These are phyloP conservation scores for Stenogyne calaminthoides DNA, from an alignment of 305 asterid genomes.

Conservation along the genomic window DNA sequence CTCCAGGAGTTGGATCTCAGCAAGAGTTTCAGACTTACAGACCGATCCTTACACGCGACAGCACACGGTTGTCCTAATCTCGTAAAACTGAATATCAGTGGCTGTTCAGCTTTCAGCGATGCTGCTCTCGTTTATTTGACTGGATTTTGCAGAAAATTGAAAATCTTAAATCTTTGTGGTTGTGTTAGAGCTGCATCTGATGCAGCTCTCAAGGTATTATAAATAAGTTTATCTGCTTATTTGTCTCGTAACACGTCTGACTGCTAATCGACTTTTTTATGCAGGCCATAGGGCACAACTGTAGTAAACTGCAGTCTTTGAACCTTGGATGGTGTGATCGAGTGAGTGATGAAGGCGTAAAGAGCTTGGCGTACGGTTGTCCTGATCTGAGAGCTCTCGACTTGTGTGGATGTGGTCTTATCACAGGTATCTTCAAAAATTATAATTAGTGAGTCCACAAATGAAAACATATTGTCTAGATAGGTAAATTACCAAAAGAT, in stretches of 20 bases:
- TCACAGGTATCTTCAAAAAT: constrained; percentile 57
- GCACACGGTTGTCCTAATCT: constrained; percentile 88
- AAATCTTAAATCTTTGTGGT: constrained; percentile 82
- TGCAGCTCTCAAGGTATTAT: constrained; percentile 71
- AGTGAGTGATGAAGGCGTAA: constrained; percentile 83
- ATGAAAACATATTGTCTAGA: not conserved
- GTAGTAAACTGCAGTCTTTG: constrained; percentile 71
- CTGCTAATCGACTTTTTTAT: not conserved
- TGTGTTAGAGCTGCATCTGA: constrained; percentile 85
- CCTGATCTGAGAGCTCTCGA: constrained; percentile 82
- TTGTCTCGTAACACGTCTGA: not conserved
- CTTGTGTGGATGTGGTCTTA: constrained; percentile 89
- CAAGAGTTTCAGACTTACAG: constrained; percentile 84
- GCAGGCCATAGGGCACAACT: constrained; percentile 80
- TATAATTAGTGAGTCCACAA: not conserved
- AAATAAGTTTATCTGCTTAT: not conserved
- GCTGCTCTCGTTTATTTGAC: constrained; percentile 65
- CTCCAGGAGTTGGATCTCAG: constrained; percentile 84
- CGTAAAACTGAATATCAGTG: constrained; percentile 81
- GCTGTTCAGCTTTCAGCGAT: constrained; percentile 79
- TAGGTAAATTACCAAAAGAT: not conserved
- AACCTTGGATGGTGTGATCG: constrained; percentile 96
- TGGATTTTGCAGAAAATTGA: constrained; percentile 61
- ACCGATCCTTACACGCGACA: constrained; percentile 65
- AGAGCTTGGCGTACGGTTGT: constrained; percentile 89